These are phyloP conservation scores for Naganishia liquefaciens DNA, from an alignment of 1,284 basidiomycete genomes.

Conservation along the genomic window DNA sequence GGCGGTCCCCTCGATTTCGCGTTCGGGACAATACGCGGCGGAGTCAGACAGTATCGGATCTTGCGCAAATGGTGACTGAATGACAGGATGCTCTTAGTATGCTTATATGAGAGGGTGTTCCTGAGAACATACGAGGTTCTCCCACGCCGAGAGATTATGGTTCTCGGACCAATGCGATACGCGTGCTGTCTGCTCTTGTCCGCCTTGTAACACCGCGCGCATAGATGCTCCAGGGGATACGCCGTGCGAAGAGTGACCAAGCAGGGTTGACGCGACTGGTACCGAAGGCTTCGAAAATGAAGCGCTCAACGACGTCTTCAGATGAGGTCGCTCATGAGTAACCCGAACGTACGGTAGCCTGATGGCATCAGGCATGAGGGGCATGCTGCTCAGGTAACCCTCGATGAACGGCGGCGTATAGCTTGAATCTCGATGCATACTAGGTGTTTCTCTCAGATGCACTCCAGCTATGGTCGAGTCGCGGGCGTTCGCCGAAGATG, in stretches of 20 bases:
- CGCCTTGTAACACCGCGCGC: too few relatives aligned
- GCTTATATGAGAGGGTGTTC: neutral
- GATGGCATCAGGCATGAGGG: neutral
- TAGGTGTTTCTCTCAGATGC: neutral
- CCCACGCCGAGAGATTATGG: too few relatives aligned
- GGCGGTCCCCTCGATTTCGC: neutral
- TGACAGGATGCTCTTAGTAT: too few relatives aligned
- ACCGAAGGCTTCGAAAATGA: neutral
- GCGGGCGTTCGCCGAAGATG: too few relatives aligned
- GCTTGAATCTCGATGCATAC: neutral
- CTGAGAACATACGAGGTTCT: too few relatives aligned
- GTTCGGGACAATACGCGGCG: neutral
- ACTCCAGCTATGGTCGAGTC: too few relatives aligned
- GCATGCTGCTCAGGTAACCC: too few relatives aligned
- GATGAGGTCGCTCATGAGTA: neutral
- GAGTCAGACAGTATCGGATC: too few relatives aligned
- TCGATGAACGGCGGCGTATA: neutral
- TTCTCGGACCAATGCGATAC: too few relatives aligned
- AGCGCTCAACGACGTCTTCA: neutral
- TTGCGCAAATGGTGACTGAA: neutral
- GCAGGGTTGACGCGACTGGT: neutral
- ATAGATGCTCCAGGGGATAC: too few relatives aligned
- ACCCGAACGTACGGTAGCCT: conserved; percentile 16
- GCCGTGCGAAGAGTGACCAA: too few relatives aligned
- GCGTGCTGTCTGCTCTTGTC: too few relatives aligned